Conservation (phyloP, 768 basidiomycete species). For the Mycena haematopus region DNA sequence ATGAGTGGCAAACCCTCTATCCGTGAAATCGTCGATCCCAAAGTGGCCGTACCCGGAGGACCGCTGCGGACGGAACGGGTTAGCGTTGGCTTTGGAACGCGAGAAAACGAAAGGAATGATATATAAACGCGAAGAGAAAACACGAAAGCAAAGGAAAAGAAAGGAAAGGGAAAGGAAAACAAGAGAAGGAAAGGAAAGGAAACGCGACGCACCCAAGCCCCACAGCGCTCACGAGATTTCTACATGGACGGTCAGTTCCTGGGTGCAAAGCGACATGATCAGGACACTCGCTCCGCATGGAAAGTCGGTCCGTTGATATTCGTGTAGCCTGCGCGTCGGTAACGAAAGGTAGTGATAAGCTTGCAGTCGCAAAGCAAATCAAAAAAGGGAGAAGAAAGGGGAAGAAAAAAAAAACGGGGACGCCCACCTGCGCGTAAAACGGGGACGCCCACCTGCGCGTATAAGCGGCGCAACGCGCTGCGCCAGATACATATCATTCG, state of each 20-base stretch:
- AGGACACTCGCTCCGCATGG: neutral
- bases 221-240: slow-evolving; percentile 6
- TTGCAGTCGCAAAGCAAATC: too few relatives aligned
- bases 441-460: too few relatives aligned
- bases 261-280: too few relatives aligned
- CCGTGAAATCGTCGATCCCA: slow-evolving; percentile 54
- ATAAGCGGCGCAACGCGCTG: slow-evolving; percentile 47
- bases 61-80: slow-evolving; percentile 34
- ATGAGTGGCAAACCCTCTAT: slow-evolving; percentile 51
- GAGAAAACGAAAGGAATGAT: neutral
- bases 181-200: neutral
- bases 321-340: slow-evolving; percentile 51
- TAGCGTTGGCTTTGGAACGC: slow-evolving; percentile 57
- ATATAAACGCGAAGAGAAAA: too few relatives aligned
- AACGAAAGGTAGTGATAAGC: neutral
- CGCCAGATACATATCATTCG: slow-evolving; percentile 49
- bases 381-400: too few relatives aligned
- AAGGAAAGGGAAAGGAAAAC: too few relatives aligned
- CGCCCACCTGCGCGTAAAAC: slow-evolving; percentile 53
- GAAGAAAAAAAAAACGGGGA: too few relatives aligned
- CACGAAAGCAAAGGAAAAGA: too few relatives aligned
- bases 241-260: too few relatives aligned
- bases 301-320: slow-evolving; percentile 57
- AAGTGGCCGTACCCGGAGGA: slow-evolving; percentile 62
- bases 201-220: slow-evolving; percentile 15